phyloP scores from a whole-genome alignment of 371 early-diverging fungal species.

The Rhizopus sp. region DNA sequence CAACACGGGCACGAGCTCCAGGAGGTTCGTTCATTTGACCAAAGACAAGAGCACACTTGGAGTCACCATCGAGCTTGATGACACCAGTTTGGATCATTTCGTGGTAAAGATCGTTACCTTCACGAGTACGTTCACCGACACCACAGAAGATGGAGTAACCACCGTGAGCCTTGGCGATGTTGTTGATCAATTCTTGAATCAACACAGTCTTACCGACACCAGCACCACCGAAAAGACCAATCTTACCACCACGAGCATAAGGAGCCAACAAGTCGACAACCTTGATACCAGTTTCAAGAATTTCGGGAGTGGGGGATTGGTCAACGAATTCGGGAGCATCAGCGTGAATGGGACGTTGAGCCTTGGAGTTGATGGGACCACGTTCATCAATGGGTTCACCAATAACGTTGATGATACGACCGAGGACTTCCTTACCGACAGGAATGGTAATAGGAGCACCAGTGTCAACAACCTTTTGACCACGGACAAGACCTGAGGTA shows the following conservation, averaged over 20 bases:
- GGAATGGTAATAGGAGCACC: constrained; percentile 95
- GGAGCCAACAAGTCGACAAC: constrained; percentile 96
- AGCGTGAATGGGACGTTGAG: constrained; percentile 85
- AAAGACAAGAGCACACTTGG: constrained; percentile 94
- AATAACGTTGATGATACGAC: constrained; percentile 98
- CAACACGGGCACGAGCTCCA: constrained; percentile 97
- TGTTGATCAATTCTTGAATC: constrained; percentile 97
- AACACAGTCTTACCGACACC: constrained; percentile 99
- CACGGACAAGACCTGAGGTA: constrained; percentile 88
- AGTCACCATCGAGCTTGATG: constrained; percentile 90
- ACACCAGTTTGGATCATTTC: constrained; percentile 95
- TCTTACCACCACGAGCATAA: constrained; percentile 97
- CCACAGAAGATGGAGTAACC: constrained; percentile 97
- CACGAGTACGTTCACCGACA: constrained; percentile 97
- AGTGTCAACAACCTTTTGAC: constrained; percentile 93
- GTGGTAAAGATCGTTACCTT: constrained; percentile 98
- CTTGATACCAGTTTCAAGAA: constrained; percentile 96
- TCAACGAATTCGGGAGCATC: constrained; percentile 92
- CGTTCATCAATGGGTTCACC: constrained; percentile 98
- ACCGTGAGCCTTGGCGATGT: constrained; percentile 96
- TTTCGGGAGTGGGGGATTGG: constrained; percentile 92
- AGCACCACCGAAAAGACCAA: constrained; percentile 98
- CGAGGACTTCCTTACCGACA: constrained; percentile 94
- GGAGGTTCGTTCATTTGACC: constrained; percentile 99
- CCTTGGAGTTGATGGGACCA: constrained; percentile 92